Base-by-base conservation (phyloP, 805 yeast genomes). In the Schwanniomyces pseudopolymorphus region DNA sequence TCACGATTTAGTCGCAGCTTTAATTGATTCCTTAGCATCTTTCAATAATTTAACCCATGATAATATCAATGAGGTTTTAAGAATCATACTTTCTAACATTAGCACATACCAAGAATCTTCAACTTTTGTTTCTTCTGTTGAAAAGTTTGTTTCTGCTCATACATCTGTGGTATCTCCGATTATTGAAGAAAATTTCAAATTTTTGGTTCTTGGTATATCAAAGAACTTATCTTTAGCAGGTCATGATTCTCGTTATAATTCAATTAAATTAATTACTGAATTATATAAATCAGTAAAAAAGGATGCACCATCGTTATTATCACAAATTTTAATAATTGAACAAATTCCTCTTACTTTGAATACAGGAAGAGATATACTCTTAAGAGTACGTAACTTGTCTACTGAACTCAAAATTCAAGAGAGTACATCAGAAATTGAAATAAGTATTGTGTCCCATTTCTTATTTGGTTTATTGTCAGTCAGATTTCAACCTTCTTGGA, bases 401-500 rank as follows among this genome's bases (percentile, higher is more conserved):
- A 56, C 66, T 5, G 74, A 65, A 3, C 83, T 67, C 57, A 57
- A 66, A 36, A 19, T 47, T 2, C 40, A 60, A 3, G 68, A 66
- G 22, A 42, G 44, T 11, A 49, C 53, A 5, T 40, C 58, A 4
- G 42, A 43, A 0, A 35, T 57, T 5, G 64, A 60, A 14, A 50
- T 57, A 14, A 42, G 42, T 5, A 40, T 59, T 8, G 47, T 66
- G 33, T 77, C 86, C 53, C 54, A 59, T 24, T 72, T 55, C 43
- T 43, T 64, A 19, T 59, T 72, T 44, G 98, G 98, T 27, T 74
- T 87, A 49, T 66, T 91, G 37, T 74, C 89, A 3, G 83, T 83
- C 27, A 79, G 80, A 47, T 89, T 92, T 55, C 86, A 89, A 46
- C 98, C 98, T 0, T 76, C 86, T 11, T 90, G 96, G 96, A 77